Base-by-base conservation (phyloP, 2,329 filamentous ascomycete genomes). In the Bertia moriformis region DNA sequence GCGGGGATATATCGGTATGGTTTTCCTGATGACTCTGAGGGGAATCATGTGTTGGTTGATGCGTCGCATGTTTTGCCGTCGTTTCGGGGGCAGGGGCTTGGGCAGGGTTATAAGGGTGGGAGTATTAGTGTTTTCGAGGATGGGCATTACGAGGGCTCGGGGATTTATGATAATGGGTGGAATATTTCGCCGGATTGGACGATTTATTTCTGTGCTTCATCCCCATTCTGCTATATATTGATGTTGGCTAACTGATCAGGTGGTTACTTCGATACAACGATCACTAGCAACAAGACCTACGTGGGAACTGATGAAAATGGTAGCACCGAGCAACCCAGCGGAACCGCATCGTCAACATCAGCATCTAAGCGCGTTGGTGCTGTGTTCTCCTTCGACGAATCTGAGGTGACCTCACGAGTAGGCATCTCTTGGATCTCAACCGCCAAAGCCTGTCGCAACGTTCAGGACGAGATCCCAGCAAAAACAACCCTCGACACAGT, bases 361-460 rank as follows among this genome's bases (percentile, higher is more conserved):
- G 43, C 47, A 1, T 43, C 52, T 0, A 60, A 62, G 4, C 57
- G 63, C 1, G 54, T 73, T 3, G 63, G 65, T 0, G 66, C 62
- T 2, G 56, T 78, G 0, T 78, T 77, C 50, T 63, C 65, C 0
- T 80, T 80, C 43, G 43, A 58, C 5, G 49, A 57, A 1, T 50
- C 54, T 2, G 45, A 55, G 2, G 58, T 80, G 1, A 62, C 57
- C 2, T 79, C 76, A 1, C 63, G 72, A 2, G 73, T 83, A 0
- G 78, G 78, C 1, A 71, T 83, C 10, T 82, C 76, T 0, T 82
- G 78, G 56, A 69, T 83, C n/a, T 82, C 76, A 0, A 51, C 63
- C 0, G 56, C 62, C 4, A 67, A 76, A 44, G 78, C 77, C 4
- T 83, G 78, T 50, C 40, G 51, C 7, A 76, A 71, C 43, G 62